Base-by-base conservation (phyloP, 805 yeast species). In the Candida glaebosa region DNA sequence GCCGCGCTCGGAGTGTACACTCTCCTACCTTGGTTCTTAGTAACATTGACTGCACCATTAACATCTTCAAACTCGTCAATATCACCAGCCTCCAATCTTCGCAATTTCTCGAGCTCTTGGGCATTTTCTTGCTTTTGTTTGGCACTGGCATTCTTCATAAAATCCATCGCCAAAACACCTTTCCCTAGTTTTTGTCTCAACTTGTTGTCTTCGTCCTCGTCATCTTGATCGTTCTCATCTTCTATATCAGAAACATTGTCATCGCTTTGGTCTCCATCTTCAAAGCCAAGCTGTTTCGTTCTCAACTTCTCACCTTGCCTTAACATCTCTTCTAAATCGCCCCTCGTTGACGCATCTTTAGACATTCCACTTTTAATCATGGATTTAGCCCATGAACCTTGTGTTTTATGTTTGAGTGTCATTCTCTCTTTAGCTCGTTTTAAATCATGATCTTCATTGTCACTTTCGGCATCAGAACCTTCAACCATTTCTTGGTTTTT, bases 251-350 rank as follows among this genome's bases (percentile, higher is more conserved):
- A 73, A 4, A 66, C 60, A 38, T 74, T 80, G 12, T 78, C 67
- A 50, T 80, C 83, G 53, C 75, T 72, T 43, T 78, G 58, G 5
- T 63, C 66, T 14, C 78, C 82, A 19, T 79, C 81, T 40, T 72
- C 76, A 43, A 68, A 70, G 6, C 89, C 95, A 42, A 84, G 58
- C 47, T 91, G 86, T 55, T 84, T 87, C 38, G 78, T 64, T 40
- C 84, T 79, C 44, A 91, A 71, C 41, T 75, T 71, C 54, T 90
- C 96, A 33, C 96, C 93, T 56, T 86, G 87, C 55, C 88, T 76
- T 44, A 91, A 67, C 96, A 90, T 90, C 54, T 88, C 96, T 63
- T 93, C 98, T 73, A 91, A 76, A 55, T 93, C 98, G 6, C 80
- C 85, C 54, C 98, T 74, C 16, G 85, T 84, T 25, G 78, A 80